Conservation (phyloP, 2,329 filamentous ascomycete species). For the Cladosporium sp. region DNA sequence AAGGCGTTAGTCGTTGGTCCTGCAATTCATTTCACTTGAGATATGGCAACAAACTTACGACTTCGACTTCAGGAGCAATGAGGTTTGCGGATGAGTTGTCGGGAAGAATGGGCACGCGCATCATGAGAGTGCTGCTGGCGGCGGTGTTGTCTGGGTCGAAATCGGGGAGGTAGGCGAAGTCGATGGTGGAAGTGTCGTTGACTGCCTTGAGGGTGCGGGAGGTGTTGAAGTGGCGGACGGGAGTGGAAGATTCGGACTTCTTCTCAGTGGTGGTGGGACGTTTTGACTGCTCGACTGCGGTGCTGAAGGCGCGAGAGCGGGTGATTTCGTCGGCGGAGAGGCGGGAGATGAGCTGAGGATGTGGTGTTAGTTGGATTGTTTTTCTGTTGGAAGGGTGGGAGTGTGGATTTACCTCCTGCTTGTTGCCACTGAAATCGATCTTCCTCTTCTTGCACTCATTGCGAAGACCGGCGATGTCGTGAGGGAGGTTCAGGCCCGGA, state of each 20-base stretch:
- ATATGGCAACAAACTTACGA: conserved; percentile 15
- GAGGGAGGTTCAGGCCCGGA: conserved; percentile 33
- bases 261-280: conserved; percentile 30
- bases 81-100: conserved; percentile 20
- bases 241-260: conserved; percentile 22
- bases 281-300: conserved; percentile 46
- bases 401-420: conserved; percentile 47
- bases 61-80: conserved; percentile 19
- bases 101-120: conserved; percentile 30
- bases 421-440: conserved; percentile 42
- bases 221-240: conserved; percentile 57
- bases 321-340: conserved; percentile 50
- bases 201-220: conserved; percentile 52
- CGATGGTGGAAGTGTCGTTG: conserved; percentile 56
- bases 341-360: conserved; percentile 44
- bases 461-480: conserved; percentile 47
- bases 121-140: conserved; percentile 15
- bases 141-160: conserved; percentile 31
- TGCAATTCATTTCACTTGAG: neutral
- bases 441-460: conserved; percentile 46
- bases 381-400: neutral
- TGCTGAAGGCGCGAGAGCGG: conserved; percentile 51
- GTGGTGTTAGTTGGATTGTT: conserved; percentile 4
- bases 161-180: conserved; percentile 58
- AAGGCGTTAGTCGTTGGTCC: neutral